Evolutionary conservation across 805 yeast species (phyloP).

Genomic region (Barnettozyma salicaria): DNA sequence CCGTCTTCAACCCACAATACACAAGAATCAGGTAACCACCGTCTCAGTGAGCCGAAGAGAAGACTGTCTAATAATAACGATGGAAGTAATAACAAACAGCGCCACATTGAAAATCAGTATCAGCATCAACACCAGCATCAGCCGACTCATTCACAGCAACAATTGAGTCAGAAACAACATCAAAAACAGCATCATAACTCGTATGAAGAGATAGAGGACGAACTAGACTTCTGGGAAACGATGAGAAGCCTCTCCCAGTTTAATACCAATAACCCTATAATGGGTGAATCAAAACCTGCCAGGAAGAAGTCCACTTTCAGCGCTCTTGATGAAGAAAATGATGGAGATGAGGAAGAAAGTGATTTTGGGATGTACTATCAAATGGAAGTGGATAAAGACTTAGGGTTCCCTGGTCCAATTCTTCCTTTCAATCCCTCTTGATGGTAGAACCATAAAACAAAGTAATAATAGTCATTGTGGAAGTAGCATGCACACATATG

Average conservation of each 20-base stretch:
- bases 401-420: constrained; percentile 9
- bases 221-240: constrained; percentile 66
- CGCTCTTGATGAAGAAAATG: not conserved
- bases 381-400: constrained; percentile 8
- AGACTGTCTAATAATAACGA: constrained; percentile 19
- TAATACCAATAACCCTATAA: constrained; percentile 21
- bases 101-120: constrained; percentile 3
- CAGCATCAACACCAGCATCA: too few relatives aligned
- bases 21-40: constrained; percentile 11
- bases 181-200: constrained; percentile 16
- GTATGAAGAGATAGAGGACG: constrained; percentile 51
- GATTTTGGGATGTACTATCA: constrained; percentile 6
- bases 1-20: constrained; percentile 16
- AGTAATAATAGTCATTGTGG: not conserved
- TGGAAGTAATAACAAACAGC: constrained; percentile 1
- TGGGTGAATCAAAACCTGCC: constrained; percentile 12
- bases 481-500: too few relatives aligned
- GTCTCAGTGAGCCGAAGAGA: constrained; percentile 12
- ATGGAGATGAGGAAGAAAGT: constrained; percentile 3
- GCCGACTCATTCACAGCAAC: too few relatives aligned
- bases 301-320: constrained; percentile 5
- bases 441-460: not conserved
- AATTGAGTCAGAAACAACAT: constrained; percentile 8
- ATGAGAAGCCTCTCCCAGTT: constrained; percentile 50
- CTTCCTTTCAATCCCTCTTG: constrained; percentile 9